A percentile compares a stretch with the other conserved stretches of the same genome.
These are phyloP conservation scores for Penicillium daleae DNA, from an alignment of 495 filamentous ascomycete genomes.

Conservation along the genomic window DNA sequence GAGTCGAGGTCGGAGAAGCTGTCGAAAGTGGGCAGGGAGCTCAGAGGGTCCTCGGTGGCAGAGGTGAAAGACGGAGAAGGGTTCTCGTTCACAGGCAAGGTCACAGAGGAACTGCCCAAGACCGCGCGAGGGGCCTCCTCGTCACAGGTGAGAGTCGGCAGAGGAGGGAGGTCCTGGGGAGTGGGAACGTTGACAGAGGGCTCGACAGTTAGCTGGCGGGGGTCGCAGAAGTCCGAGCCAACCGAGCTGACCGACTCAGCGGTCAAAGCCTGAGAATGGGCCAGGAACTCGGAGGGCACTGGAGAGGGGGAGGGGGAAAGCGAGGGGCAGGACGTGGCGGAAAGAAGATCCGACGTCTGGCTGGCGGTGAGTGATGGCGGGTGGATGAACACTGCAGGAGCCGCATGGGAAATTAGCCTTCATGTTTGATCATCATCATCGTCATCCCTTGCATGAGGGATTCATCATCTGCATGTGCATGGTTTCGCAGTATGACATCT, in stretches of 20 bases:
- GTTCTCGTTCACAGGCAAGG: conserved; percentile 57
- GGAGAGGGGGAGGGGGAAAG: conserved; percentile 80
- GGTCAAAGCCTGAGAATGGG: conserved; percentile 61
- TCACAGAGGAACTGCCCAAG: conserved; percentile 65
- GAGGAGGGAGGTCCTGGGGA: conserved; percentile 66
- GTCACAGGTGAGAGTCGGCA: conserved; percentile 69
- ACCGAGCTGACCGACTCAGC: conserved; percentile 37
- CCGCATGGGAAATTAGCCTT: conserved; percentile 24
- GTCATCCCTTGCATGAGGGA: conserved; percentile 27
- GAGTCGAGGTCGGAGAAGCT: conserved; percentile 90
- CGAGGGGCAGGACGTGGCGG: conserved; percentile 76
- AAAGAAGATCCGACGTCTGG: conserved; percentile 72
- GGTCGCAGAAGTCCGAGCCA: conserved; percentile 80
- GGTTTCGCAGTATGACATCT: conserved; percentile 20
- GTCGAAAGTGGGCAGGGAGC: conserved; percentile 76
- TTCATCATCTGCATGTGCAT: conserved; percentile 6
- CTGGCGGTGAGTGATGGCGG: conserved; percentile 67
- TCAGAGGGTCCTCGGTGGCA: conserved; percentile 53
- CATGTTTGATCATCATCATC: conserved; percentile 16
- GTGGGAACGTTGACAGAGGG: conserved; percentile 54
- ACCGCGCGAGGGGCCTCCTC: conserved; percentile 80
- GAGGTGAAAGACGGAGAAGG: conserved; percentile 51
- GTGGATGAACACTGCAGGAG: conserved; percentile 74
- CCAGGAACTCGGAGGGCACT: conserved; percentile 60
- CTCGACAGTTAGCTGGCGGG: conserved; percentile 85